Conservation (phyloP, 2,329 filamentous ascomycete genomes). For the Plectosphaerella plurivora region DNA sequence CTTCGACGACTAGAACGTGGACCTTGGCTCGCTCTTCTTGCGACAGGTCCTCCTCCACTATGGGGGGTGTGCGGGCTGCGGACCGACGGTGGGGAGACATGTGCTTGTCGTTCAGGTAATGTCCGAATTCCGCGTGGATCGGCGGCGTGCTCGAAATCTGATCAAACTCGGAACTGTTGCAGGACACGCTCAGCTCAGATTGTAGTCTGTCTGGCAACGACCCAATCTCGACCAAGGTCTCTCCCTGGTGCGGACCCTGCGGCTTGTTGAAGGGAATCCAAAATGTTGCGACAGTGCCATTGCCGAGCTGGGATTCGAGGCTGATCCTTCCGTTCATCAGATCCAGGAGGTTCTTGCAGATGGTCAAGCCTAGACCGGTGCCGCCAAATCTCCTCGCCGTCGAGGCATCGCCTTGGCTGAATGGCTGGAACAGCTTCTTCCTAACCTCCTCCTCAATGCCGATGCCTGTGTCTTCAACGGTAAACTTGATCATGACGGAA, state of each 20-base stretch:
- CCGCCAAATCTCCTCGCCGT: slow-evolving; percentile 76
- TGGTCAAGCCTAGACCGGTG: slow-evolving; percentile 73
- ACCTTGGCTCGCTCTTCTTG: slow-evolving; percentile 56
- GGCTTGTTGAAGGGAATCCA: slow-evolving; percentile 74
- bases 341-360: slow-evolving; percentile 75
- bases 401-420: slow-evolving; percentile 77
- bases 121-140: slow-evolving; percentile 7
- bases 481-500: slow-evolving; percentile 64
- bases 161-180: slow-evolving; percentile 62
- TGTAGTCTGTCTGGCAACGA: slow-evolving; percentile 64
- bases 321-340: slow-evolving; percentile 75
- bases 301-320: slow-evolving; percentile 61
- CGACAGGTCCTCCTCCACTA: slow-evolving; percentile 44
- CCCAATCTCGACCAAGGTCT: slow-evolving; percentile 52
- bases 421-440: slow-evolving; percentile 71
- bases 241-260: slow-evolving; percentile 38
- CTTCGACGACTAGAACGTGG: slow-evolving; percentile 74
- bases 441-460: slow-evolving; percentile 76
- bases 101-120: slow-evolving; percentile 15
- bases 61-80: slow-evolving; percentile 28
- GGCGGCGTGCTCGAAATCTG: slow-evolving; percentile 39
- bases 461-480: slow-evolving; percentile 73
- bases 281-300: slow-evolving; percentile 71
- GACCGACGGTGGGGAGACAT: slow-evolving; percentile 21
- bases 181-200: slow-evolving; percentile 59